These are phyloP conservation scores for Niebla homalea DNA, from an alignment of 495 filamentous ascomycete genomes.

Conservation along the genomic window DNA sequence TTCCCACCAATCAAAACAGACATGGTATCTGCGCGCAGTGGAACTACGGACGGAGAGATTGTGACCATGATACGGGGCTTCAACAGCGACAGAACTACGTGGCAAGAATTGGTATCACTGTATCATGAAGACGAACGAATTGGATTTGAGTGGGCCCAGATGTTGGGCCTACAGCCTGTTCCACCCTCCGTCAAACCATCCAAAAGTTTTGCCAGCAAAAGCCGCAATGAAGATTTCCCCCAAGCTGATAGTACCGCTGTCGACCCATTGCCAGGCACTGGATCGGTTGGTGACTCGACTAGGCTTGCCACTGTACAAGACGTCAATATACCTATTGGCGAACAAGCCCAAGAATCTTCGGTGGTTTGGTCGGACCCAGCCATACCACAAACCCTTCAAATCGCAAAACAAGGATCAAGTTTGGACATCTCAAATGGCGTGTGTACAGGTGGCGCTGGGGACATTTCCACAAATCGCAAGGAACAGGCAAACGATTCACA, in stretches of 20 bases:
- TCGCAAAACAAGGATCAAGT: too few relatives aligned
- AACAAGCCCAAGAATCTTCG: slow-evolving; percentile 32
- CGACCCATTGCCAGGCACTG: not conserved
- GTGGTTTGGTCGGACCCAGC: slow-evolving; percentile 18
- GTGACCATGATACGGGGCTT: slow-evolving; percentile 70
- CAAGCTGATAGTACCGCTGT: not conserved
- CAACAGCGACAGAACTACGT: slow-evolving; percentile 26
- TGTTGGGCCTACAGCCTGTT: slow-evolving; percentile 62
- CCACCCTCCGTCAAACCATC: slow-evolving; percentile 48
- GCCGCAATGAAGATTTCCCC: slow-evolving; percentile 1
- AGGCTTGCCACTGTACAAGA: slow-evolving; percentile 40
- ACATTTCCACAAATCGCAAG: too few relatives aligned
- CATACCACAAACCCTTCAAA: too few relatives aligned
- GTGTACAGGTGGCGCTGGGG: too few relatives aligned
- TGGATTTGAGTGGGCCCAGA: slow-evolving; percentile 74
- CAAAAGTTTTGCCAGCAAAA: slow-evolving; percentile 35
- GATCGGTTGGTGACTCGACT: slow-evolving; percentile 18
- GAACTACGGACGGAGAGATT: slow-evolving; percentile 55
- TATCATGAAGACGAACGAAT: slow-evolving; percentile 57
- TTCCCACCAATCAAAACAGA: slow-evolving; percentile 66
- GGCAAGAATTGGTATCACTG: slow-evolving; percentile 73
- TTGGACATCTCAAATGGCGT: too few relatives aligned
- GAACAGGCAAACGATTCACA: slow-evolving; percentile 7
- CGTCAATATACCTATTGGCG: slow-evolving; percentile 64
- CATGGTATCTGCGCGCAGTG: slow-evolving; percentile 65